Conservation (phyloP, 768 basidiomycete genomes). For the Boletus rubropictus region DNA sequence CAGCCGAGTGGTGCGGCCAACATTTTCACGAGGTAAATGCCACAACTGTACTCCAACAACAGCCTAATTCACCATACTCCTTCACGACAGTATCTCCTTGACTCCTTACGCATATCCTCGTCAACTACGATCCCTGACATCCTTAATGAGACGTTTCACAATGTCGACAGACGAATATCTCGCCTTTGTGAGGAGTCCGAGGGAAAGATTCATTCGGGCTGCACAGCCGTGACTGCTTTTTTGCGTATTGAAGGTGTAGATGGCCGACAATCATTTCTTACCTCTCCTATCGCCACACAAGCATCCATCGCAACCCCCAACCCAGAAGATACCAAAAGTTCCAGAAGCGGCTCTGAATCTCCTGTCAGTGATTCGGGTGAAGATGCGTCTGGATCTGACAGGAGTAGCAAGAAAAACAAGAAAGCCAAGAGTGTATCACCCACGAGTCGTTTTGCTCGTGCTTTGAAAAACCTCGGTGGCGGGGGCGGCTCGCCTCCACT, state of each 20-base stretch:
- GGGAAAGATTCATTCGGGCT: conserved; percentile 93
- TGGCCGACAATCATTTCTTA: conserved; percentile 65
- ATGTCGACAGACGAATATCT: conserved; percentile 80
- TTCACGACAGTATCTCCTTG: conserved; percentile 51
- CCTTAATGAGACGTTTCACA: conserved; percentile 91
- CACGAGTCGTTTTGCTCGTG: conserved; percentile 50
- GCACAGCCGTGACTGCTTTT: conserved; percentile 95
- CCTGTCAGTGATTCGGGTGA: conserved; percentile 41
- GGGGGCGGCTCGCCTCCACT: conserved; percentile 17
- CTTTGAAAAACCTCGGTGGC: conserved; percentile 47
- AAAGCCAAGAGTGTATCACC: conserved; percentile 37
- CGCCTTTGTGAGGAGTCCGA: conserved; percentile 80
- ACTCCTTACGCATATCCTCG: conserved; percentile 58
- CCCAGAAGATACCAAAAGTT: conserved; percentile 27
- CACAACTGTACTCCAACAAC: not conserved
- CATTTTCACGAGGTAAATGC: conserved; percentile 83
- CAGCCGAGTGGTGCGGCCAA: conserved; percentile 97
- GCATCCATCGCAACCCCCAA: conserved; percentile 31
- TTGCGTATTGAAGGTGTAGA: conserved; percentile 82
- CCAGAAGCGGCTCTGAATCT: conserved; percentile 37
- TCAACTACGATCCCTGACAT: conserved; percentile 70
- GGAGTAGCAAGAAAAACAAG: conserved; percentile 37
- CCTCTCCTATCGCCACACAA: conserved; percentile 22
- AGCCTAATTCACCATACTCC: conserved; percentile 8
- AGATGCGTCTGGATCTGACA: conserved; percentile 28